phyloP scores from a whole-genome alignment of 2,329 filamentous ascomycete genomes.

The Ceratocystis colombiana region DNA sequence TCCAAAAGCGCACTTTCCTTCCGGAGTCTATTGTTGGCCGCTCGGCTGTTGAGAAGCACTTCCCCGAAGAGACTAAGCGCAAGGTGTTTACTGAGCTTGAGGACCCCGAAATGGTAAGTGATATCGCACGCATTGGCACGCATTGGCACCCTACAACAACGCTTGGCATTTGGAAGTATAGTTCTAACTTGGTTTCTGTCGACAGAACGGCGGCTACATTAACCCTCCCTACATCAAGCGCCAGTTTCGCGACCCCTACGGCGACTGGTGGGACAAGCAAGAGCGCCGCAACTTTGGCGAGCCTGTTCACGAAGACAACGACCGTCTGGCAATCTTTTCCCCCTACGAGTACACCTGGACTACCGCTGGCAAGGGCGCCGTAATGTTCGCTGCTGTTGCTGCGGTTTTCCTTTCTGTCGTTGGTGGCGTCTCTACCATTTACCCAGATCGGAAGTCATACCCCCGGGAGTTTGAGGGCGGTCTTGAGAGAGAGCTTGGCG shows the following conservation, averaged over 20 bases:
- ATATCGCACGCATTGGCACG: slow-evolving; percentile 7
- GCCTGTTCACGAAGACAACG: slow-evolving; percentile 92
- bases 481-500: slow-evolving; percentile 64
- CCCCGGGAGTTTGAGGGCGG: slow-evolving; percentile 64
- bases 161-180: too few relatives aligned
- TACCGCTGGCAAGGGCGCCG: slow-evolving; percentile 56
- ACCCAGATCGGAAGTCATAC: slow-evolving; percentile 60
- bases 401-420: slow-evolving; percentile 52
- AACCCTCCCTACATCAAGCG: slow-evolving; percentile 75
- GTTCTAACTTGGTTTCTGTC: slow-evolving; percentile 22
- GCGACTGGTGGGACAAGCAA: slow-evolving; percentile 94
- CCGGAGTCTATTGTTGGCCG: slow-evolving; percentile 42
- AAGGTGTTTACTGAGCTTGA: slow-evolving; percentile 46
- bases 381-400: slow-evolving; percentile 60
- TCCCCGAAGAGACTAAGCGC: slow-evolving; percentile 35
- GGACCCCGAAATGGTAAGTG: slow-evolving; percentile 56
- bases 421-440: slow-evolving; percentile 57
- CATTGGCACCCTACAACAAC: neutral
- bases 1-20: slow-evolving; percentile 49
- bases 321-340: slow-evolving; percentile 80
- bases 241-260: slow-evolving; percentile 85
- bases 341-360: slow-evolving; percentile 81
- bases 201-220: slow-evolving; percentile 71
- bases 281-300: slow-evolving; percentile 96
- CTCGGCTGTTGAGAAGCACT: slow-evolving; percentile 43